These are phyloP conservation scores for Phoma sp. DNA, from an alignment of 2,329 filamentous ascomycete species.

Conservation along the genomic window DNA sequence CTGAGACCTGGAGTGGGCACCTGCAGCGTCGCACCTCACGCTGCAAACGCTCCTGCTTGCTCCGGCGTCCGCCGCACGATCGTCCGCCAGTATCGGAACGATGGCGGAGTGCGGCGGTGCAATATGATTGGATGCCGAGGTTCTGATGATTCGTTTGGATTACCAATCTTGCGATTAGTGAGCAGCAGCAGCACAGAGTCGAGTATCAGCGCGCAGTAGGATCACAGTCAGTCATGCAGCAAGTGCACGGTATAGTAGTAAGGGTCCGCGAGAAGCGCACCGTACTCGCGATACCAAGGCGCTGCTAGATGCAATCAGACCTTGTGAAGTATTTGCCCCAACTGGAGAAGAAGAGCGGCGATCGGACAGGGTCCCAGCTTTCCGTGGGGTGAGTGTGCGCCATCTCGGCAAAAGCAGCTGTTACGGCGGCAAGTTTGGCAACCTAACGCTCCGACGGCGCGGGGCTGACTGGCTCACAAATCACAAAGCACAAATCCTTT, in stretches of 20 bases:
- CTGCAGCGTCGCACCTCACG: neutral
- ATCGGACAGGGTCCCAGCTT: conserved; percentile 3
- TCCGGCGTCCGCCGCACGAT: conserved; percentile 6
- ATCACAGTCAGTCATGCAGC: too few species aligned
- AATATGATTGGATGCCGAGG: conserved; percentile 6
- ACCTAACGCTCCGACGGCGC: conserved; percentile 9
- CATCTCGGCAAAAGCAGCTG: conserved; percentile 14
- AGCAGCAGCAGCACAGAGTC: neutral
- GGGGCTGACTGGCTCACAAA: conserved; percentile 19
- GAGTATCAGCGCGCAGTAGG: too few species aligned
- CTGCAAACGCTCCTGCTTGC: conserved; percentile 9
- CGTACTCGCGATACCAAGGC: neutral
- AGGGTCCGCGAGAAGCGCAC: conserved; percentile 1
- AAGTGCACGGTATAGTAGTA: neutral
- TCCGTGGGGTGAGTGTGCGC: conserved; percentile 16
- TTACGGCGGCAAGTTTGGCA: conserved; percentile 14
- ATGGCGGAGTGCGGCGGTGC: conserved; percentile 1
- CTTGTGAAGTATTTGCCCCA: neutral
- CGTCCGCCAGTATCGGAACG: conserved; percentile 7
- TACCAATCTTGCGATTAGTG: conserved; percentile 13
- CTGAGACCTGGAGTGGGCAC: too few species aligned
- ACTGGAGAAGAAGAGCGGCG: conserved; percentile 3
- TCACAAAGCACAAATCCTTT: conserved; percentile 8
- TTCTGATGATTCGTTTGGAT: conserved; percentile 7
- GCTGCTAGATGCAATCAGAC: neutral